phyloP scores from a whole-genome alignment of 1,284 basidiomycete genomes.

The Apiotrichum porosum region DNA sequence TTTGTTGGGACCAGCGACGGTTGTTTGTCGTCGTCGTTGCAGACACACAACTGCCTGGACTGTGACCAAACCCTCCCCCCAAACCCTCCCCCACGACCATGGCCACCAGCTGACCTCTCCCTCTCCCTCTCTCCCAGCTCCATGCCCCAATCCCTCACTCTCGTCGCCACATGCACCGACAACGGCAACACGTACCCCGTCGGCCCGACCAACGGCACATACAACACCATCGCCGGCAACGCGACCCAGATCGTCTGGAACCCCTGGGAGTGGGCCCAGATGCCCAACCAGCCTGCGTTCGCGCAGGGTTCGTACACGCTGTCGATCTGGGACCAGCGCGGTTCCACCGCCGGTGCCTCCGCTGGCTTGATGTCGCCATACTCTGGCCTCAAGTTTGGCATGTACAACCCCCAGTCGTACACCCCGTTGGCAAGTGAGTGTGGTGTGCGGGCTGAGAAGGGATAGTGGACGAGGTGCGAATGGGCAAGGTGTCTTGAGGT shows the following conservation, averaged over 20 bases:
- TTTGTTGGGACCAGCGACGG: no score
- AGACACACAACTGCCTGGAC: no score
- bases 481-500: no score
- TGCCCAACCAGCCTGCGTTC: slow-evolving; percentile 62
- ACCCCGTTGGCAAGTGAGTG: slow-evolving; percentile 66
- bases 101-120: no score
- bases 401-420: slow-evolving; percentile 77
- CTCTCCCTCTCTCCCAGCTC: slow-evolving; percentile 34
- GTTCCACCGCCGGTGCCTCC: slow-evolving; percentile 56
- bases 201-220: slow-evolving; percentile 61
- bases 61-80: no score
- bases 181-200: slow-evolving; percentile 85
- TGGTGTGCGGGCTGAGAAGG: no score
- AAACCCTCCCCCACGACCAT: no score
- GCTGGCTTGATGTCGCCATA: slow-evolving; percentile 64
- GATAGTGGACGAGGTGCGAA: no score
- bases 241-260: slow-evolving; percentile 76
- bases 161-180: slow-evolving; percentile 68
- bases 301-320: slow-evolving; percentile 71
- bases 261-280: slow-evolving; percentile 67
- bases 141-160: slow-evolving; percentile 67
- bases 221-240: slow-evolving; percentile 55
- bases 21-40: no score
- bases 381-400: slow-evolving; percentile 66
- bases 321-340: slow-evolving; percentile 72